A percentile compares a stretch with the other conserved stretches of the same genome.
These are phyloP conservation scores for Bipolaris gigantea DNA, from an alignment of 2,329 filamentous ascomycete species.

Conservation along the genomic window DNA sequence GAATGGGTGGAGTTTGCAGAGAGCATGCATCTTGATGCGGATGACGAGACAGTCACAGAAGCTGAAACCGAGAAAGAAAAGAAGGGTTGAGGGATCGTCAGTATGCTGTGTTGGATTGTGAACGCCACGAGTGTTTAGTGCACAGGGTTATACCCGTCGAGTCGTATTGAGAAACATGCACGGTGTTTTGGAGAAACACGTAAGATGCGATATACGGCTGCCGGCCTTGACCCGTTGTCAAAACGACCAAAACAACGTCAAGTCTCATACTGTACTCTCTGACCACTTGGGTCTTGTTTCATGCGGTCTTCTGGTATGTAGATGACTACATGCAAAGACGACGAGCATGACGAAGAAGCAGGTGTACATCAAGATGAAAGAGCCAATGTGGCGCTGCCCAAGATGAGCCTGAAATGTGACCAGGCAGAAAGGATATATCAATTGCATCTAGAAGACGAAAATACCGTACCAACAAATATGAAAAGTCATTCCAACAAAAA, in stretches of 20 bases:
- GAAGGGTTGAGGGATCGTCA: background rate
- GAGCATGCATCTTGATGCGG: constrained; percentile 45
- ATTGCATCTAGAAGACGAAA: background rate
- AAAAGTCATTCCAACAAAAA: too few species aligned
- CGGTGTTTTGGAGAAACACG: background rate
- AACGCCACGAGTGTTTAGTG: background rate
- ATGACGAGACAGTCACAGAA: constrained; percentile 10
- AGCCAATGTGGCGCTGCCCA: background rate
- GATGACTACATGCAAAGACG: background rate
- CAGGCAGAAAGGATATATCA: background rate
- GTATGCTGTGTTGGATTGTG: background rate
- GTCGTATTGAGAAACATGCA: too few species aligned
- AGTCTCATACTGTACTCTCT: background rate
- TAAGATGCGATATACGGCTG: background rate
- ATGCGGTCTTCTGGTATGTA: background rate
- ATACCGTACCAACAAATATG: background rate
- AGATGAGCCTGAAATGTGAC: background rate
- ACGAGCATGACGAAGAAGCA: background rate
- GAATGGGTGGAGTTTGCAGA: constrained; percentile 80
- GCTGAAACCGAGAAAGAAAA: background rate
- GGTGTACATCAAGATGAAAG: background rate
- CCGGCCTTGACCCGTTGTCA: background rate
- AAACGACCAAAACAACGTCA: background rate
- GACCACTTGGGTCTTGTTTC: background rate
- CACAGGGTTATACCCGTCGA: background rate